Evolutionary conservation across 2,329 filamentous ascomycete genomes (phyloP).

Genomic region (Teratosphaeria zuluensis): DNA sequence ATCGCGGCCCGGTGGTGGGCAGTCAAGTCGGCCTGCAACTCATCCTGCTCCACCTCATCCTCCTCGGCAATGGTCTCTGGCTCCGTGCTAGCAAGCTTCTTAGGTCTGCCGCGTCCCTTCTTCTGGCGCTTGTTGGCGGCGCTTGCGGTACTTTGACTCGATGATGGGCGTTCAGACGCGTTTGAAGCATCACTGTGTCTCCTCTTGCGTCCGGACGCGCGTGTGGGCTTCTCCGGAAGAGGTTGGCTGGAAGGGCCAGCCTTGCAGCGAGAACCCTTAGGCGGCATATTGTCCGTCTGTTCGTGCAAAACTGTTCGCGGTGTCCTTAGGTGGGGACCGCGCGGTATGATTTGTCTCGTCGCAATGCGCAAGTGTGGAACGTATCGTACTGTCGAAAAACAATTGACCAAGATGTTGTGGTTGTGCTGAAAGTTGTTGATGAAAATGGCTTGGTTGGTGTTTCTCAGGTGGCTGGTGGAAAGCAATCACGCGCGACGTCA

Average conservation of each 20-base stretch:
- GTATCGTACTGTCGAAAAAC: neutral
- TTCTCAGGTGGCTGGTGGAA: neutral
- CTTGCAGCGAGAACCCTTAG: constrained; percentile 13
- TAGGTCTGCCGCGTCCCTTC: constrained; percentile 1
- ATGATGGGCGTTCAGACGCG: constrained; percentile 13
- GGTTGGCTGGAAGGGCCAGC: constrained; percentile 3
- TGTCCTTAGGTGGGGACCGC: neutral
- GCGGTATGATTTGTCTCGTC: neutral
- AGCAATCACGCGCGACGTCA: neutral
- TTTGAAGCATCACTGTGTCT: constrained; percentile 20
- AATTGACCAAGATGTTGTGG: neutral
- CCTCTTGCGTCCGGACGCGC: constrained; percentile 16
- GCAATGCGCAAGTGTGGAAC: neutral
- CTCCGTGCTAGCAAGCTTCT: constrained; percentile 11
- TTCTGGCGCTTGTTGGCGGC: constrained; percentile 18
- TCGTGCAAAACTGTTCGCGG: constrained; percentile 1
- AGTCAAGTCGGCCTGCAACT: neutral
- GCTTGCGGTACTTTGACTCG: constrained; percentile 2
- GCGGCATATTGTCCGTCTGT: constrained; percentile 12
- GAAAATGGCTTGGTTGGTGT: neutral
- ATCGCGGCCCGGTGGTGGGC: neutral
- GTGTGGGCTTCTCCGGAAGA: constrained; percentile 7
- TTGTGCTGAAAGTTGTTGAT: neutral
- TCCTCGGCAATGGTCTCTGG: constrained; percentile 20
- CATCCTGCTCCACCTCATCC: constrained; percentile 12